Evolutionary conservation across 768 basidiomycete species (phyloP).

Genomic region (Podaxis sp.): DNA sequence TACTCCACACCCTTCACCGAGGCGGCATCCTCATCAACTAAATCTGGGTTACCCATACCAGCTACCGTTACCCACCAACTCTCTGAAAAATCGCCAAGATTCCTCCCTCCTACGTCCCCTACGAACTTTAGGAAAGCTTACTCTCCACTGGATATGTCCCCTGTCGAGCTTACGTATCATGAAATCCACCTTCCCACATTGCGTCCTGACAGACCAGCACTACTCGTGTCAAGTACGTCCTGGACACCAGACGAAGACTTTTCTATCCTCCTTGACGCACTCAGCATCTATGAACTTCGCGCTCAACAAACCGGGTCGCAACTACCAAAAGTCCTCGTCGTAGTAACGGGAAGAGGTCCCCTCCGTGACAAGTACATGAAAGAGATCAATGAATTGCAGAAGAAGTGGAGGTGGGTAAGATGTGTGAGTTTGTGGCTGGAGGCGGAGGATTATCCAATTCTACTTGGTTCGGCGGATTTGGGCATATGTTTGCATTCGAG

Average conservation of each 20-base stretch:
- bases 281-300: slow-evolving; percentile 63
- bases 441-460: slow-evolving; percentile 81
- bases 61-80: no score
- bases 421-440: slow-evolving; percentile 87
- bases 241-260: slow-evolving; percentile 99
- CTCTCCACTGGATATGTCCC: slow-evolving; percentile 18
- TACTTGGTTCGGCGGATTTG: slow-evolving; percentile 88
- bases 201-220: slow-evolving; percentile 73
- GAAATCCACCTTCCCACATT: slow-evolving; percentile 39
- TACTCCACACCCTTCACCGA: slow-evolving; percentile 63
- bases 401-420: slow-evolving; percentile 71
- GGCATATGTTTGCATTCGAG: slow-evolving; percentile 90
- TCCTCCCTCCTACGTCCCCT: background rate
- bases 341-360: slow-evolving; percentile 91
- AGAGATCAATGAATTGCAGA: slow-evolving; percentile 54
- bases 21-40: slow-evolving; percentile 17
- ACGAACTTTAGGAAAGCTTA: background rate
- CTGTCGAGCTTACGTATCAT: slow-evolving; percentile 27
- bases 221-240: slow-evolving; percentile 88
- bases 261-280: slow-evolving; percentile 70
- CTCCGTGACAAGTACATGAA: slow-evolving; percentile 70
- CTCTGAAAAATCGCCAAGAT: background rate
- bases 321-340: slow-evolving; percentile 74
- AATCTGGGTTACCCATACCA: slow-evolving; percentile 4
- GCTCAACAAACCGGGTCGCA: slow-evolving; percentile 26